Percentiles rank a stretch among this genome's conserved stretches.
These are phyloP conservation scores for Urtica urens DNA, from an alignment of 306 rosid genomes.

Conservation along the genomic window DNA sequence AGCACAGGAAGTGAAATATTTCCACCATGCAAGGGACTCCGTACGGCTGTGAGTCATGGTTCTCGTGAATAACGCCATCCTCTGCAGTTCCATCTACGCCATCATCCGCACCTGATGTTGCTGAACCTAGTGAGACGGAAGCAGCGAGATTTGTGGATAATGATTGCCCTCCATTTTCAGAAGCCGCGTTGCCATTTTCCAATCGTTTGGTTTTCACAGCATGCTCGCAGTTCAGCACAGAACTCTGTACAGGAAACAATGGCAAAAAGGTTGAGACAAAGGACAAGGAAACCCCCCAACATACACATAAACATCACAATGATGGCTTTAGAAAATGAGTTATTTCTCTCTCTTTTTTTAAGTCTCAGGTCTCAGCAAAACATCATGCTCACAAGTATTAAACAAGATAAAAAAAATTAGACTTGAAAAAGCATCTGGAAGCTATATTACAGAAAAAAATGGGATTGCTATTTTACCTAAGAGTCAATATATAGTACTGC, in stretches of 20 bases:
- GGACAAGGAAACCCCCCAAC: neutral
- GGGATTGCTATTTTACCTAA: no score
- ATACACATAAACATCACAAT: neutral
- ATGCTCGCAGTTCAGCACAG: constrained; percentile 47
- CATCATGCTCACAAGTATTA: no score
- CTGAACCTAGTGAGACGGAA: constrained; percentile 36
- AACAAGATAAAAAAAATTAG: no score
- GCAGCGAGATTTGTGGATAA: constrained; percentile 35
- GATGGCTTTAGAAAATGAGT: no score
- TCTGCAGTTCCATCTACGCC: constrained; percentile 40
- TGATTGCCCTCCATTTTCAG: constrained; percentile 59
- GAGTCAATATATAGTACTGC: neutral
- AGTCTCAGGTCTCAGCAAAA: no score
- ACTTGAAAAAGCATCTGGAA: no score
- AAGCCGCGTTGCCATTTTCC: constrained; percentile 67
- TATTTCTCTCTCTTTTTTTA: no score
- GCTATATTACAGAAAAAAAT: no score
- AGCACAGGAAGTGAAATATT: constrained; percentile 79
- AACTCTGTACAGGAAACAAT: constrained; percentile 41
- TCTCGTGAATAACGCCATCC: constrained; percentile 57
- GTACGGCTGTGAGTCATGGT: constrained; percentile 67
- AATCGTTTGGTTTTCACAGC: constrained; percentile 51
- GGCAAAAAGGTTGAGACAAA: constrained; percentile 8
- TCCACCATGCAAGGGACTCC: constrained; percentile 99
- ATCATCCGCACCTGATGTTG: constrained; percentile 44